Percentiles rank a stretch among this genome's conserved stretches.
These are phyloP conservation scores for Arabidopsis lyrata DNA, from an alignment of 441 rosid species.

Conservation along the genomic window DNA sequence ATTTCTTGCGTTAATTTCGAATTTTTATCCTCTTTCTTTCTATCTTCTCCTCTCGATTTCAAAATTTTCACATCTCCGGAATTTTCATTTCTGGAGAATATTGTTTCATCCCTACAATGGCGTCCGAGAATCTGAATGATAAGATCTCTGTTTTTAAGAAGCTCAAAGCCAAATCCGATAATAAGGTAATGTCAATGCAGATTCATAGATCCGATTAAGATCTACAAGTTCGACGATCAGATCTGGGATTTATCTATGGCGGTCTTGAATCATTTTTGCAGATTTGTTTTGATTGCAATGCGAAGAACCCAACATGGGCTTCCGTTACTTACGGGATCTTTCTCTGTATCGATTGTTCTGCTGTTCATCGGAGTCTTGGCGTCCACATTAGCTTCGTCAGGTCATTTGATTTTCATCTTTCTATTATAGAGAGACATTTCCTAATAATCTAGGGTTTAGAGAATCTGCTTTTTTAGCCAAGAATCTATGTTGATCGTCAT, in stretches of 20 bases:
- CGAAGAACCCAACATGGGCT: slow-evolving; percentile 98
- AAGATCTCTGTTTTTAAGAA: slow-evolving; percentile 77
- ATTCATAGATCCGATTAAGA: slow-evolving; percentile 47
- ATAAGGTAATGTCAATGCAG: slow-evolving; percentile 59
- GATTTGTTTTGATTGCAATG: slow-evolving; percentile 97
- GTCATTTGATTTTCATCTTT: slow-evolving; percentile 41
- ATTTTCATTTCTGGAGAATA: slow-evolving; percentile 12
- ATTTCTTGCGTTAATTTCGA: slow-evolving; percentile 20
- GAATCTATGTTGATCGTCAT: not conserved
- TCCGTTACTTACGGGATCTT: slow-evolving; percentile 96
- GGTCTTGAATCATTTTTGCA: slow-evolving; percentile 23
- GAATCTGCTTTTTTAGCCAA: not conserved
- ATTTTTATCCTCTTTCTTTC: not conserved
- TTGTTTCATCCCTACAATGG: slow-evolving; percentile 54
- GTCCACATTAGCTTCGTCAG: slow-evolving; percentile 97
- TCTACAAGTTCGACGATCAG: slow-evolving; percentile 42
- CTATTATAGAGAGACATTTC: too few relatives aligned
- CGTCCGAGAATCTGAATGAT: slow-evolving; percentile 67
- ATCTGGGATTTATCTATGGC: slow-evolving; percentile 30
- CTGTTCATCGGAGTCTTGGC: slow-evolving; percentile 95
- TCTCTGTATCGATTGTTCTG: slow-evolving; percentile 97
- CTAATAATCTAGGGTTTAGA: slow-evolving; percentile 4
- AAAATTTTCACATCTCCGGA: slow-evolving; percentile 1
- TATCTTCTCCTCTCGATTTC: slow-evolving; percentile 1
- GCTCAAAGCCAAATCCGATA: slow-evolving; percentile 86